Evolutionary conservation across 495 filamentous ascomycete species (phyloP), one percentile per base, ranked within the genome.

Genomic region (Tuber aestivum): DNA sequence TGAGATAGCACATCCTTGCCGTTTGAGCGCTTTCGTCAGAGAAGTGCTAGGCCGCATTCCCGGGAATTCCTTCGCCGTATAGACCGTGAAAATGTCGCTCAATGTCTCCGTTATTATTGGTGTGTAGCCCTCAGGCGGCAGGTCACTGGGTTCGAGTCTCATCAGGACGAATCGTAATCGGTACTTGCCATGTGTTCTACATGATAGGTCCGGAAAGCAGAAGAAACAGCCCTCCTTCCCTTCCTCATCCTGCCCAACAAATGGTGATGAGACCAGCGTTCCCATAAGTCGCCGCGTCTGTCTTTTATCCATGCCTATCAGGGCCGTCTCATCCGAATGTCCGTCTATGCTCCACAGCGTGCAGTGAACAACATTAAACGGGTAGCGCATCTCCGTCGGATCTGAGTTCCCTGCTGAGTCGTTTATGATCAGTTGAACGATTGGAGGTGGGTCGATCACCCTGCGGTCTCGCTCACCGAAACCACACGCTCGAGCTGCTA

Each of bases 51-150:
- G 90, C 73, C 90, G 86, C 95, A 98, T 97, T 12, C 95, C 95
- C 0, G 93, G 93, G 78, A 98, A 98, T 83, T 97, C 95, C 83
- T 97, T 97, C n/a, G 95, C 94, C 32, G 93, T 93, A 83, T 91
- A 97, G 35, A 97, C 95, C 37, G 91, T 90, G 82, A 98, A 97
- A 14, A 90, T 85, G 65, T 93, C 90, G 76, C 91, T 94, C 88
- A 92, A 90, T 23, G 87, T 75, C 75, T 83, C 81, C 69, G 81
- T 83, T 75, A 83, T 79, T 74, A 83, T 81, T 72, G 81, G 81
- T 41, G 81, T 83, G 44, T 79, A 83, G 23, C 81, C 81, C 38
- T 83, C 81, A 23, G 81, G 81, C 69, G 74, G 81, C 40, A 83
- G 48, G 35, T 81, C 81, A 37, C 76, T 77, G 35, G 90, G 89